phyloP scores from a whole-genome alignment of 495 filamentous ascomycete species.

The Talaromyces wortmannii region DNA sequence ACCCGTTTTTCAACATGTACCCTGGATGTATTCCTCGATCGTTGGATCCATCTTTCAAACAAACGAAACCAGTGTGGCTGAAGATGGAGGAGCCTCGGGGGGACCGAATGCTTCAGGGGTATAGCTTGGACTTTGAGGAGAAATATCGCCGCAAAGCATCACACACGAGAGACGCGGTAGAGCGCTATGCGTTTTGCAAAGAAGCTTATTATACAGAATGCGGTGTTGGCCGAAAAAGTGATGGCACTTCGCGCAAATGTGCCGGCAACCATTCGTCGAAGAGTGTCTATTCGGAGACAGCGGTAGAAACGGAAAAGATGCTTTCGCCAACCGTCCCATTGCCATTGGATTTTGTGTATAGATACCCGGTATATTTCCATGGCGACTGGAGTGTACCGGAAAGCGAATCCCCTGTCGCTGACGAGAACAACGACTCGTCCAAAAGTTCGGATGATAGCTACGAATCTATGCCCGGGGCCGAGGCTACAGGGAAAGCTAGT shows the following conservation, averaged over 20 bases:
- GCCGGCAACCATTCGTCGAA: slow-evolving; percentile 37
- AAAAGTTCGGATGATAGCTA: slow-evolving; percentile 19
- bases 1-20: slow-evolving; percentile 70
- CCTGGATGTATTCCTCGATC: slow-evolving; percentile 43
- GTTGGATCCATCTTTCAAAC: slow-evolving; percentile 33
- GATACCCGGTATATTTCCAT: slow-evolving; percentile 29
- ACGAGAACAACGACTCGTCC: slow-evolving; percentile 19
- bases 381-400: slow-evolving; percentile 33
- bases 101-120: slow-evolving; percentile 37
- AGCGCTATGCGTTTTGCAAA: slow-evolving; percentile 36
- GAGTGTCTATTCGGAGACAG: slow-evolving; percentile 62
- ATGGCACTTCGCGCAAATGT: slow-evolving; percentile 34
- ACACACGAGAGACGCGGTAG: slow-evolving; percentile 28
- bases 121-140: slow-evolving; percentile 40
- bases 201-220: slow-evolving; percentile 41
- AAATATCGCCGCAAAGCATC: slow-evolving; percentile 32
- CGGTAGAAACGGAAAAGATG: slow-evolving; percentile 62
- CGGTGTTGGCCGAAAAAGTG: slow-evolving; percentile 43
- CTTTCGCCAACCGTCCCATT: slow-evolving; percentile 65
- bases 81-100: slow-evolving; percentile 35
- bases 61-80: slow-evolving; percentile 38
- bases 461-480: slow-evolving; percentile 17
- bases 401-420: slow-evolving; percentile 14
- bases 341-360: slow-evolving; percentile 61
- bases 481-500: slow-evolving; percentile 11